phyloP scores from a whole-genome alignment of 2,329 filamentous ascomycete genomes.

The Macroventuria anomochaeta region DNA sequence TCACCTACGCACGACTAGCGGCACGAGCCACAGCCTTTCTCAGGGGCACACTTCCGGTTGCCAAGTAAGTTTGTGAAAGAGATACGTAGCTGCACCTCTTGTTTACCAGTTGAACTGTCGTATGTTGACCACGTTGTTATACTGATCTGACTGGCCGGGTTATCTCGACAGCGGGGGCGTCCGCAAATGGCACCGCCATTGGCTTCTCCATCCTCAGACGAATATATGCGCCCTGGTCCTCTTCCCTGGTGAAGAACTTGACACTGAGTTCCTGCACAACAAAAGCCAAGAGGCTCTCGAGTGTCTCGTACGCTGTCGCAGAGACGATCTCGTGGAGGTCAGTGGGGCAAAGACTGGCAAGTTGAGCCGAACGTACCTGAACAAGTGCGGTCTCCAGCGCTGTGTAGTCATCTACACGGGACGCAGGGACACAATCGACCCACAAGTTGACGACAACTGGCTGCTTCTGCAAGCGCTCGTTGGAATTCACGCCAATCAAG shows the following conservation, averaged over 20 bases:
- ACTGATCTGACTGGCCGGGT: slow-evolving; percentile 29
- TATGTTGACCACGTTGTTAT: not conserved
- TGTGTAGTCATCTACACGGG: slow-evolving; percentile 59
- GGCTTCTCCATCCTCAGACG: slow-evolving; percentile 73
- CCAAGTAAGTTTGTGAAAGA: not conserved
- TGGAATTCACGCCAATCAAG: slow-evolving; percentile 74
- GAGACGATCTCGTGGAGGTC: slow-evolving; percentile 48
- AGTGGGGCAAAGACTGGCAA: slow-evolving; percentile 3
- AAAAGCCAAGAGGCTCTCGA: slow-evolving; percentile 53
- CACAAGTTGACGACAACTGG: slow-evolving; percentile 68
- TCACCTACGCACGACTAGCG: slow-evolving; percentile 14
- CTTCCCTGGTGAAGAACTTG: slow-evolving; percentile 43
- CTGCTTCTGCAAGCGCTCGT: slow-evolving; percentile 71
- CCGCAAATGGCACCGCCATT: slow-evolving; percentile 74
- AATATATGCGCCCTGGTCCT: slow-evolving; percentile 58
- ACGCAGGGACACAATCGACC: slow-evolving; percentile 60
- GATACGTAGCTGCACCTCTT: slow-evolving; percentile 2
- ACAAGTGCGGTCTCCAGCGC: slow-evolving; percentile 66
- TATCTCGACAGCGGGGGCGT: slow-evolving; percentile 72
- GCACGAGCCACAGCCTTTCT: slow-evolving; percentile 9
- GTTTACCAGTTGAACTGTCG: not conserved
- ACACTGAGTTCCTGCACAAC: slow-evolving; percentile 52
- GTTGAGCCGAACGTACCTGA: slow-evolving; percentile 57
- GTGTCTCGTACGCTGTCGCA: slow-evolving; percentile 54
- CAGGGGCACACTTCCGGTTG: slow-evolving; percentile 1